Base-by-base conservation (phyloP, 371 early-diverging fungal genomes). In the Mortierella sp. region DNA sequence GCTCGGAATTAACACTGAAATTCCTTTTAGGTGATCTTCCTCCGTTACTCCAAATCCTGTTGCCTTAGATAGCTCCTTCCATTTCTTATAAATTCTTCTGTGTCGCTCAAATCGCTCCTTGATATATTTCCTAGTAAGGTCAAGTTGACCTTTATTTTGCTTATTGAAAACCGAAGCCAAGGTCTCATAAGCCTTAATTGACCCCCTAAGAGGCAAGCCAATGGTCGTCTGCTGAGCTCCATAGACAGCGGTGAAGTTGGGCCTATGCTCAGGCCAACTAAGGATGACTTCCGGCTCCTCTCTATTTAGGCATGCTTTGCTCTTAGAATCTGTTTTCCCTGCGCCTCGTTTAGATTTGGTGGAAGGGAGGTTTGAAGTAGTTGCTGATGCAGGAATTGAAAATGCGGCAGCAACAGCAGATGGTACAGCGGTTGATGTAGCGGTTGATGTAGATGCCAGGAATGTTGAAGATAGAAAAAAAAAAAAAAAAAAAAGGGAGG, bases 291-390 rank as follows among this genome's bases (percentile, higher is more conserved):
- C 54, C 24, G 22, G 54, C 16, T 54, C 54, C 24, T 9, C 10
- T 54, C 54, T n/a, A 26, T 54, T 24, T 24, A 54, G n/a, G 54
- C 54, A 24, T 24, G 54, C 54, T 54, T 54, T 54, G 54, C 54
- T 54, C 26, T n/a, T 54, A 54, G 26, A n/a, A 26, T 10, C 16
- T 24, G 54, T 54, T 54, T 54, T n/a, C 16, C 54, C 54, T 16
- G 18, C 14, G 47, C 18, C 47, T 47, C 47, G 47, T 47, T 47
- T 47, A 47, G 47, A 47, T 47, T 47, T 18, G 47, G 47, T 47
- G 47, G 47, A 47, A 47, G 47, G 47, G 47, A 47, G 47, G 11
- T 47, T 47, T 18, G 18, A 18, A 47, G 47, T 47, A 47, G 47
- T 47, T 47, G 47, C 18, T 47, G 47, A 16, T 47, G 47, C 5